Evolutionary conservation across 164 flowering plant genomes (phyloP), one percentile per base, ranked within the genome.

Genomic region (Malania oleifera): DNA sequence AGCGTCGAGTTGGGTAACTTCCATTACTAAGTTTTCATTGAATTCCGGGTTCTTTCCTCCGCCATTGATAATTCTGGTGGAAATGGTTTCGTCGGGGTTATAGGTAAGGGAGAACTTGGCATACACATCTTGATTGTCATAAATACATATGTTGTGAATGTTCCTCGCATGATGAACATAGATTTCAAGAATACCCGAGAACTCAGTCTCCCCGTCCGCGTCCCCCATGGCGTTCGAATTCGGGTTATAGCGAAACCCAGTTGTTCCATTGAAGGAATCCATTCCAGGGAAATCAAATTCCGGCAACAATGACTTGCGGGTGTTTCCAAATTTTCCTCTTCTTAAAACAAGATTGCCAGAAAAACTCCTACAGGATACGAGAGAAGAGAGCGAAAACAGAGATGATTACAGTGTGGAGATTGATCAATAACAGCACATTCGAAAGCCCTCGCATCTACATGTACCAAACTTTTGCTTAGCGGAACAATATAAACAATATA

Each of bases 91-190:
- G 39, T 93, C 96, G 0, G 97, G 96, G 57, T 77, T 79, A 37
- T 72, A 79, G 3, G 98, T 90, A 6, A 93, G 89, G 2, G 87
- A 88, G 71, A 93, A 83, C 60, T 88, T 93, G 18, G 97, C 97
- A 72, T 93, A 93, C 2, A 93, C 99, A 70, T 93, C 99, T 67
- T 93, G 99, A 40, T 90, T 85, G 1, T 93, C 81, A 49, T 93
- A 93, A 57, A 93, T 90, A 51, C 98, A 93, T 19, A 93, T 90
- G 76, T 90, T 93, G 70, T 90, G 97, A 41, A 93, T 87, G 68
- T 93, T 78, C 56, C 92, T 80, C 27, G 96, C 99, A 65, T 86
- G 91, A 60, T 91, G 95, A 57, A 86, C 80, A 72, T 70, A 79
- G 20, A 93, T 74, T 43, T 90, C 86, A 10, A 93, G 84, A 37